Evolutionary conservation across 176 grass and related monocot genomes (phyloP).

Genomic region (Phragmites australis): DNA sequence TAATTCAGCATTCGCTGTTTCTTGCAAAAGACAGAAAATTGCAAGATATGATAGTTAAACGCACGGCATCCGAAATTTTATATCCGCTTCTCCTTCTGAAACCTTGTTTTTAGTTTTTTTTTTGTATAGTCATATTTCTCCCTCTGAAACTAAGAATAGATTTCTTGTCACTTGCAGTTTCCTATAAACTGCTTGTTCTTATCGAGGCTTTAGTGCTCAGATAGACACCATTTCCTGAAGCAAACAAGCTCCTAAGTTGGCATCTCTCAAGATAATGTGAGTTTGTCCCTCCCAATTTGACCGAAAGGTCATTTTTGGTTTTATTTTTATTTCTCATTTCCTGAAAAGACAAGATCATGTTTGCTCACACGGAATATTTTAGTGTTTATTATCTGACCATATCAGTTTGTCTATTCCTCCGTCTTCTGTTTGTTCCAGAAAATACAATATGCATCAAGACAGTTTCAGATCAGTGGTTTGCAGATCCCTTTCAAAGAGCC

Average conservation of each 20-base stretch:
- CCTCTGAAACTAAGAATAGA: not conserved
- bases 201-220: constrained; percentile 2
- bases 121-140: not conserved
- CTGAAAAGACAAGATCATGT: not conserved
- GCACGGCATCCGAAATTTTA: not conserved
- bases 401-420: constrained; percentile 14
- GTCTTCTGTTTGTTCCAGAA: constrained; percentile 26
- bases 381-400: constrained; percentile 36
- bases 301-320: not conserved
- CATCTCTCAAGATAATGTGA: constrained; percentile 33
- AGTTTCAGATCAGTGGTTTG: constrained; percentile 83
- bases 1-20: constrained; percentile 27
- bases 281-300: constrained; percentile 11
- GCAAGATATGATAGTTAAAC: not conserved
- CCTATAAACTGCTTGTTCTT: constrained; percentile 1
- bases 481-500: constrained; percentile 77
- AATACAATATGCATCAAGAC: constrained; percentile 73
- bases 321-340: not conserved
- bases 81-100: not conserved
- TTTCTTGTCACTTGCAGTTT: constrained; percentile 25
- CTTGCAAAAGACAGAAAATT: constrained; percentile 15
- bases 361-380: constrained; percentile 25
- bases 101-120: not conserved
- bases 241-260: constrained; percentile 4
- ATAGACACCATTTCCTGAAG: constrained; percentile 1